phyloP scores from a whole-genome alignment of 2,329 filamentous ascomycete genomes.

The Berkeleyomyces basicola region DNA sequence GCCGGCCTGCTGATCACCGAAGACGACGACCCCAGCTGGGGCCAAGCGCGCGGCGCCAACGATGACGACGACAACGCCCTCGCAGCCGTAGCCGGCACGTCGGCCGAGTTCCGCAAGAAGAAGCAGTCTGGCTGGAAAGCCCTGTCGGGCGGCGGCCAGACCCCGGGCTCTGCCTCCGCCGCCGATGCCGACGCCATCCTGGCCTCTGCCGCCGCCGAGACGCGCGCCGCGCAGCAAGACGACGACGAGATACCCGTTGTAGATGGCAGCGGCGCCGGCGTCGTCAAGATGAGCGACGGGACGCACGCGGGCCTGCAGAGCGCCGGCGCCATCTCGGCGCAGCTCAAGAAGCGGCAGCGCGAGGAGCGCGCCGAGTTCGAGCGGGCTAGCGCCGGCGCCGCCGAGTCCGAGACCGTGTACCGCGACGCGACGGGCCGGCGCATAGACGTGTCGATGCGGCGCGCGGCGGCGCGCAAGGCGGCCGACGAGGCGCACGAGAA shows the following conservation, averaged over 20 bases:
- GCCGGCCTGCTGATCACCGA: slow-evolving; percentile 47
- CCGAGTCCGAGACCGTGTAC: slow-evolving; percentile 61
- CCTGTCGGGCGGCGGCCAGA: slow-evolving; percentile 31
- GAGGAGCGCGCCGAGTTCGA: slow-evolving; percentile 42
- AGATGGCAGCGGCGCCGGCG: slow-evolving; percentile 24
- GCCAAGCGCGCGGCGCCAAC: slow-evolving; percentile 23
- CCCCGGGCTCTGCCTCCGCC: slow-evolving; percentile 25
- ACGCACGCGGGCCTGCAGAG: slow-evolving; percentile 77
- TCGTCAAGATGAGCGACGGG: slow-evolving; percentile 66
- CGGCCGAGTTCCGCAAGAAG: slow-evolving; percentile 50
- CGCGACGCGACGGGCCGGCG: slow-evolving; percentile 88
- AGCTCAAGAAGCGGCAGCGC: slow-evolving; percentile 47
- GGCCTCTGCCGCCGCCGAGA: slow-evolving; percentile 52
- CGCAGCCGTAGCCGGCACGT: slow-evolving; percentile 32
- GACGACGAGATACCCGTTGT: slow-evolving; percentile 35
- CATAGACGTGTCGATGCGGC: slow-evolving; percentile 81
- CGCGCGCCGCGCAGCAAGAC: slow-evolving; percentile 30
- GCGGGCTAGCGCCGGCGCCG: slow-evolving; percentile 22
- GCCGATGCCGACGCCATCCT: slow-evolving; percentile 67
- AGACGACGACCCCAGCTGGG: slow-evolving; percentile 43
- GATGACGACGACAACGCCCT: slow-evolving; percentile 34
- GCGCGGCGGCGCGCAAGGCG: slow-evolving; percentile 61
- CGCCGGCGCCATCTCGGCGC: slow-evolving; percentile 58
- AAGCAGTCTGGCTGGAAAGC: slow-evolving; percentile 74
- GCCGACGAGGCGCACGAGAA: slow-evolving; percentile 54